A percentile compares a stretch with the other conserved stretches of the same genome.
These are phyloP conservation scores for Metarhizium brunneum DNA, from an alignment of 2,329 filamentous ascomycete genomes.

Conservation along the genomic window DNA sequence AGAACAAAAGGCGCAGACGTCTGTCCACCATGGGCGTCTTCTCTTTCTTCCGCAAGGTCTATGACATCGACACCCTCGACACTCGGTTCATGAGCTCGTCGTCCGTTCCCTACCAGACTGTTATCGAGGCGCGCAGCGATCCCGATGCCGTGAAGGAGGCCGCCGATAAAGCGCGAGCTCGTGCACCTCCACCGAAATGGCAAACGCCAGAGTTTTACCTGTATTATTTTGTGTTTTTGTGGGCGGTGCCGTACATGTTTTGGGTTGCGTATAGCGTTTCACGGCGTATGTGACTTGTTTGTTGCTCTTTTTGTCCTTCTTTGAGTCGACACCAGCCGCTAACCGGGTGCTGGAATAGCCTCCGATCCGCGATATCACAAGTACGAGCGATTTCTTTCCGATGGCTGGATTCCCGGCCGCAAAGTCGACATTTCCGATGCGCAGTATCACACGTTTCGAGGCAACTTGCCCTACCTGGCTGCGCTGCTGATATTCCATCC, in stretches of 20 bases:
- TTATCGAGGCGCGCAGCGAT: conserved; percentile 41
- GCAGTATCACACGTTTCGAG: conserved; percentile 79
- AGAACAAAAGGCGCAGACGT: background rate
- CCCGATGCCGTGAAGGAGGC: conserved; percentile 23
- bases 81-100: conserved; percentile 60
- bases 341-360: conserved; percentile 38
- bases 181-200: conserved; percentile 65
- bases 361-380: conserved; percentile 72
- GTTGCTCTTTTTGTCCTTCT: background rate
- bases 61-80: conserved; percentile 54
- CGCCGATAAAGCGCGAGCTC: conserved; percentile 27
- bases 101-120: conserved; percentile 53
- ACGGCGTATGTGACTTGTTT: conserved; percentile 46
- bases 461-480: conserved; percentile 75
- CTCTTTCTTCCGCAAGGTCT: conserved; percentile 42
- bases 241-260: conserved; percentile 76
- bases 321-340: conserved; percentile 9
- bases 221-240: conserved; percentile 62
- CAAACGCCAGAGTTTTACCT: conserved; percentile 74
- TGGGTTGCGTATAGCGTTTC: conserved; percentile 84
- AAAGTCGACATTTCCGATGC: conserved; percentile 86
- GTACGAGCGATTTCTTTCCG: conserved; percentile 60
- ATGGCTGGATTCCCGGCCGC: conserved; percentile 87
- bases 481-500: conserved; percentile 71
- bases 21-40: conserved; percentile 30